Conservation (phyloP, 2,329 filamentous ascomycete species). For the Penicillium psychrosexuale region DNA sequence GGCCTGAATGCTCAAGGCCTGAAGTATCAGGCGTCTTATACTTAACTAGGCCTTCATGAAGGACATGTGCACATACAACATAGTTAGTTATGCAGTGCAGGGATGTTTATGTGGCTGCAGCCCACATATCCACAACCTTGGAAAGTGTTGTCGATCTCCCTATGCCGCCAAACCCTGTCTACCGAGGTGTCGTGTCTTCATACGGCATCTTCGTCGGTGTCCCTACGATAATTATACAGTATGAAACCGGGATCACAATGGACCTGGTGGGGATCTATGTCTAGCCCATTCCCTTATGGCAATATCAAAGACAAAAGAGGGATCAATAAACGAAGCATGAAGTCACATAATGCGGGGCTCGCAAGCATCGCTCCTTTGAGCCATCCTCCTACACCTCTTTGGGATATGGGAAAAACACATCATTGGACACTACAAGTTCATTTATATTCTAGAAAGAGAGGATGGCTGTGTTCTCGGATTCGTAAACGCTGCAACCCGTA, state of each 20-base stretch:
- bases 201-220: not conserved
- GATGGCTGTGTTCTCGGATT: not conserved
- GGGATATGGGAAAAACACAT: not conserved
- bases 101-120: not conserved
- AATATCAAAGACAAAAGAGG: not conserved
- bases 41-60: too few species aligned
- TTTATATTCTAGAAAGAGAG: not conserved
- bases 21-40: too few species aligned
- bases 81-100: not conserved
- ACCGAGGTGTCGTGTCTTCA: not conserved
- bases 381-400: not conserved
- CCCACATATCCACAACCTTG: not conserved
- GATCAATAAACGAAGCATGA: not conserved
- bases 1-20: too few species aligned
- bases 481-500: not conserved
- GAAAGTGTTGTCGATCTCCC: not conserved
- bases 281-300: not conserved
- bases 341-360: constrained; percentile 6
- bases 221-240: not conserved
- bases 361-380: constrained; percentile 2
- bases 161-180: not conserved
- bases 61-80: not conserved
- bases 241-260: not conserved
- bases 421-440: not conserved
- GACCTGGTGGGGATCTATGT: not conserved